Conservation (phyloP, 345 rosid genomes). For the Eucalyptus melliodora region DNA sequence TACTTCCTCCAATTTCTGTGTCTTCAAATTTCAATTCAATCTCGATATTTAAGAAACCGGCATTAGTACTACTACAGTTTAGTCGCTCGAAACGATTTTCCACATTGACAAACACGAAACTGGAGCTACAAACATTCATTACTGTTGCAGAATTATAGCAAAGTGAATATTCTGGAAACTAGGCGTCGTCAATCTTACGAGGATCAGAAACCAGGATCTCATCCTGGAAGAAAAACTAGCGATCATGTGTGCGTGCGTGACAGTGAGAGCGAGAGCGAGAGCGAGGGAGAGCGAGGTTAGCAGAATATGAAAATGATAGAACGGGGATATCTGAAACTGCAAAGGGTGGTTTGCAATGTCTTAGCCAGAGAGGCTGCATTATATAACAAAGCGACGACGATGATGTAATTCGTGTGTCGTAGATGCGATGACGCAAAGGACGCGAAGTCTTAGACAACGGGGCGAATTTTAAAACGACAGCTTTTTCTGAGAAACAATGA, state of each 20-base stretch:
- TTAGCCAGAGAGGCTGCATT: background rate
- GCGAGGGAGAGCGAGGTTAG: background rate
- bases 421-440: no score
- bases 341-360: background rate
- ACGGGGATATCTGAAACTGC: background rate
- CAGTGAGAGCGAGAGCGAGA: no score
- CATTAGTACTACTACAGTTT: background rate
- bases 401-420: background rate
- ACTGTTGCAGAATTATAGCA: background rate
- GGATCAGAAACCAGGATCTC: background rate
- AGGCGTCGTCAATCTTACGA: background rate
- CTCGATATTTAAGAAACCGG: background rate
- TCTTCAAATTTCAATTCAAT: background rate
- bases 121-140: background rate
- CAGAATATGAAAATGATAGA: background rate
- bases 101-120: background rate
- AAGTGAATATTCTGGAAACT: background rate
- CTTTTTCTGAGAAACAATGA: background rate
- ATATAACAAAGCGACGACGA: background rate
- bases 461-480: background rate
- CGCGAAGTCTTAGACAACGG: background rate
- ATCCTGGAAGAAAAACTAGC: background rate
- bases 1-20: background rate
- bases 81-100: background rate
- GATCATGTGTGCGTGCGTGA: background rate